These are phyloP conservation scores for Boletus fagicola DNA, from an alignment of 768 basidiomycete species.

Conservation along the genomic window DNA sequence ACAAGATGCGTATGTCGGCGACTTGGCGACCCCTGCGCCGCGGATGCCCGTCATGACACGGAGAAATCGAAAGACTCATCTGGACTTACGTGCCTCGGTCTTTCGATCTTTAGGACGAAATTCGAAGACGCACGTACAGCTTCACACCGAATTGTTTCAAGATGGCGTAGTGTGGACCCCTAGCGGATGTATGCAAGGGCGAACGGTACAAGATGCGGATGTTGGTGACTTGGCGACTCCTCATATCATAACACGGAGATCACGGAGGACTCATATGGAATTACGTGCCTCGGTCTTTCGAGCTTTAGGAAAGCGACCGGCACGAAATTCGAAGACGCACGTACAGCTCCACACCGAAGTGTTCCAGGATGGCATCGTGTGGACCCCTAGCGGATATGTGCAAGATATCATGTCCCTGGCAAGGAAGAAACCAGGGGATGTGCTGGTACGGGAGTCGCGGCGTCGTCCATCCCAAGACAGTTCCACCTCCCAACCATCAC, in stretches of 20 bases:
- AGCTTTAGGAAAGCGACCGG: constrained; percentile 9
- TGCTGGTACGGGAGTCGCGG: background rate
- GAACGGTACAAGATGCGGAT: background rate
- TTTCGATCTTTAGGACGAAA: constrained; percentile 7
- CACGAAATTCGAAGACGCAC: constrained; percentile 32
- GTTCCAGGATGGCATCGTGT: constrained; percentile 29
- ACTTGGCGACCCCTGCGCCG: background rate
- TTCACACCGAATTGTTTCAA: constrained; percentile 35
- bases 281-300: constrained; percentile 14
- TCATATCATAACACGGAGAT: background rate
- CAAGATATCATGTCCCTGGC: constrained; percentile 15
- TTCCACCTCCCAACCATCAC: background rate
- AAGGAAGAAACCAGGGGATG: background rate
- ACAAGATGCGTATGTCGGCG: background rate
- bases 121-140: constrained; percentile 35
- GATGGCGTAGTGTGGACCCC: constrained; percentile 30
- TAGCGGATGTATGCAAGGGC: constrained; percentile 23
- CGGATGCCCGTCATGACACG: background rate
- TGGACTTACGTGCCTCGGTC: constrained; percentile 18
- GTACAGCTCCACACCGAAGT: constrained; percentile 34
- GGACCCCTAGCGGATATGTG: constrained; percentile 30
- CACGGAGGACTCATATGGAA: constrained; percentile 26
- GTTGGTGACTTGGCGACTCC: background rate
- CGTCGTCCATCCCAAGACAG: background rate
- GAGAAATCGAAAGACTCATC: constrained; percentile 22